Percentiles rank a stretch among this genome's conserved stretches.
These are phyloP conservation scores for Suillus paluster DNA, from an alignment of 768 basidiomycete genomes.

Conservation along the genomic window DNA sequence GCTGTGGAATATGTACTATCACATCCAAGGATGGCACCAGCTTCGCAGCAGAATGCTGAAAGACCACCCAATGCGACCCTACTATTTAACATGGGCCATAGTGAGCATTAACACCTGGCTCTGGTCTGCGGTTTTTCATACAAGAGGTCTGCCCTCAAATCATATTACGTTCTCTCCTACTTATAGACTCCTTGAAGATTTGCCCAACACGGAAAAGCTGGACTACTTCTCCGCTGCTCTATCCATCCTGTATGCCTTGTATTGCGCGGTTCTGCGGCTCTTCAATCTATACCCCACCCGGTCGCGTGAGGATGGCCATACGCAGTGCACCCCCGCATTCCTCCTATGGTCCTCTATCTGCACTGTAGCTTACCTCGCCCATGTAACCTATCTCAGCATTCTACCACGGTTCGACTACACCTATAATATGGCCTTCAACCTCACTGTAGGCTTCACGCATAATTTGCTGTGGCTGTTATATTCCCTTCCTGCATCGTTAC, in stretches of 20 bases:
- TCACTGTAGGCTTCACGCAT: slow-evolving; percentile 75
- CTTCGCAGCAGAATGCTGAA: slow-evolving; percentile 52
- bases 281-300: slow-evolving; percentile 67
- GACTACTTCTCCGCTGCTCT: slow-evolving; percentile 96
- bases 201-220: slow-evolving; percentile 81
- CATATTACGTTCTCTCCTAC: slow-evolving; percentile 1
- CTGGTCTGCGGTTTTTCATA: slow-evolving; percentile 92
- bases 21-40: slow-evolving; percentile 60
- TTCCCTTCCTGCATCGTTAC: slow-evolving; percentile 54
- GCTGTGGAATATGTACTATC: slow-evolving; percentile 80
- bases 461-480: slow-evolving; percentile 84
- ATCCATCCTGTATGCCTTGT: slow-evolving; percentile 82
- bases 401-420: slow-evolving; percentile 88
- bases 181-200: slow-evolving; percentile 52
- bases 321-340: slow-evolving; percentile 19
- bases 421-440: slow-evolving; percentile 91
- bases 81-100: slow-evolving; percentile 68
- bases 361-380: slow-evolving; percentile 60
- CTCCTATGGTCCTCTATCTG: slow-evolving; percentile 56
- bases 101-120: slow-evolving; percentile 90
- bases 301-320: slow-evolving; percentile 26
- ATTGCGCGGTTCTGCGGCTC: slow-evolving; percentile 75
- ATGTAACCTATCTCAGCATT: slow-evolving; percentile 78
- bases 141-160: slow-evolving; percentile 64
- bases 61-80: slow-evolving; percentile 69